Evolutionary conservation across 2,329 filamentous ascomycete genomes (phyloP), one percentile per base, ranked within the genome.

Genomic region (Hypoxylon sp.): DNA sequence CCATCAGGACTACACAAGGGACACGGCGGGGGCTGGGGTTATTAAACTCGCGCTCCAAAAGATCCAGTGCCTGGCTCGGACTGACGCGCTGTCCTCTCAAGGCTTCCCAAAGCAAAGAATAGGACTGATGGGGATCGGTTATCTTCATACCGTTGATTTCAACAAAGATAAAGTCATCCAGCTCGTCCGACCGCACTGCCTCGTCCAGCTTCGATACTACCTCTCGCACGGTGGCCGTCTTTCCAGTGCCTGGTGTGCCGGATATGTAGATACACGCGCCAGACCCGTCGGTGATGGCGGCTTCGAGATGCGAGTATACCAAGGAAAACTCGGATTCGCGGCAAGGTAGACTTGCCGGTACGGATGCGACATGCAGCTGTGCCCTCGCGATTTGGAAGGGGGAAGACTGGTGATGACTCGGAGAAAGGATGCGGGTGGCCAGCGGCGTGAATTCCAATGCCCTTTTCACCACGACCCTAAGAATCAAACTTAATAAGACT

Each of bases 111-210:
- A 99, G 85, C 19, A 99, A 80, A 1, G 92, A 91, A 78, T 99
- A 99, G 0, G 95, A 94, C 77, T 99, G 95, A 74, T 98, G 94
- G 0, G 95, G 94, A 75, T 99, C 95, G 0, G 95, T 97, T 71
- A 99, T 94, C 81, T 99, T 99, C 95, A 99, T 98, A 70, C 95
- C 96, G 78, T 99, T 99, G 80, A 99, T 98, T 78, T 99, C 95
- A 65, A 99, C 94, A 71, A 99, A 99, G 62, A 97, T 97, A 77
- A 99, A 99, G 75, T 98, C 94, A 73, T 99, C 95, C 43, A 99
- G 85, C 77, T 98, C 94, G 73, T 99, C 95, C 6, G 90, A 89
- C 49, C 88, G 85, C 1, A 98, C 95, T 0, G 93, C 89, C n/a
- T 90, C 88, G 70, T 98, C 94, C 7, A 99, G 85, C 64, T 93